These are phyloP conservation scores for Quercus engelmannii DNA, from an alignment of 306 rosid genomes.

Conservation along the genomic window DNA sequence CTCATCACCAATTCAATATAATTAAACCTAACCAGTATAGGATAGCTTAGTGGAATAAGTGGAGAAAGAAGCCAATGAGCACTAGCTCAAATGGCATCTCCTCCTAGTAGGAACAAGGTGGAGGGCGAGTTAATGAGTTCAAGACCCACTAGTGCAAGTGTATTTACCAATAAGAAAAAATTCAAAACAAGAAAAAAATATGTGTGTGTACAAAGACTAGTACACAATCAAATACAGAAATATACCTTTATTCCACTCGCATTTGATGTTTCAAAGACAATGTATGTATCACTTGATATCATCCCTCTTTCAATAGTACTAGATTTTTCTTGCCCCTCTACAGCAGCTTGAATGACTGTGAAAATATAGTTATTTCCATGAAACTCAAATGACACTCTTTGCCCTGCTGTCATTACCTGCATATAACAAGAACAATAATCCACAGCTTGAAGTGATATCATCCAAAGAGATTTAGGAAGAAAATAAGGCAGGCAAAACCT, in stretches of 20 bases:
- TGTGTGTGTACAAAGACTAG: not conserved
- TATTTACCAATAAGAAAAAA: not conserved
- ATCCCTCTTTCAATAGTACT: conserved; percentile 74
- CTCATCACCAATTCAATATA: conserved; percentile 8
- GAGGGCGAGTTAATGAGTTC: too few relatives aligned
- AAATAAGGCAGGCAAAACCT: not conserved
- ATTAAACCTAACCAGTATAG: conserved; percentile 6
- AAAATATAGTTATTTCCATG: conserved; percentile 82
- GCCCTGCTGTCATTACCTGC: conserved; percentile 92
- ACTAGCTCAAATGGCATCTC: too few relatives aligned
- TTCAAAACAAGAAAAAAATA: not conserved
- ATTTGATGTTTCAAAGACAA: conserved; percentile 75
- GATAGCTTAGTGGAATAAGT: not conserved
- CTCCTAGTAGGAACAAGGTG: too few relatives aligned
- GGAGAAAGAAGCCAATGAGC: too few relatives aligned
- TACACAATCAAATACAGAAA: conserved; percentile 19
- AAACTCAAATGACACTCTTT: conserved; percentile 77
- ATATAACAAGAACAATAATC: conserved; percentile 14
- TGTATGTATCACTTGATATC: conserved; percentile 74
- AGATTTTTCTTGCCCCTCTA: conserved; percentile 71
- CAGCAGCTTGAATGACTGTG: conserved; percentile 63
- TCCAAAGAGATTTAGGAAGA: not conserved
- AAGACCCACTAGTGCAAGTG: too few relatives aligned
- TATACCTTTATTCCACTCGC: conserved; percentile 90
- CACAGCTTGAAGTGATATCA: not conserved